These are phyloP conservation scores for Penicillium psychrosexuale DNA, from an alignment of 2,329 filamentous ascomycete genomes.

Conservation along the genomic window DNA sequence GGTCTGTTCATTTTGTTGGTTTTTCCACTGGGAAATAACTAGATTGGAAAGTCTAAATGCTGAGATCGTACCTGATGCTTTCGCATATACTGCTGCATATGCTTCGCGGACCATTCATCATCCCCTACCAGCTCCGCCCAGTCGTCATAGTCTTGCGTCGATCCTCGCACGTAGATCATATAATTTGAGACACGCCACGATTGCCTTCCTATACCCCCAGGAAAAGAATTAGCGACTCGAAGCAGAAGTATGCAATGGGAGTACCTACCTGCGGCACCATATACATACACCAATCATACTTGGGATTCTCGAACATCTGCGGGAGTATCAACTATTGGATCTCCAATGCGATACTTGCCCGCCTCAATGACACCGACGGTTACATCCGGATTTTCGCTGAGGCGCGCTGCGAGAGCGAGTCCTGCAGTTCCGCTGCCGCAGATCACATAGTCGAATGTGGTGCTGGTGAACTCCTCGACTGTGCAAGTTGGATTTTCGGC, in stretches of 20 bases:
- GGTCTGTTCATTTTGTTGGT: slow-evolving; percentile 18
- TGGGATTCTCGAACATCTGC: slow-evolving; percentile 28
- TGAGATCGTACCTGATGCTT: slow-evolving; percentile 18
- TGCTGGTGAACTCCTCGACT: slow-evolving; percentile 13
- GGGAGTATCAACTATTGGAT: slow-evolving; percentile 28
- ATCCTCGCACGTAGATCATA: slow-evolving; percentile 44
- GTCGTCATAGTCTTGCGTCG: slow-evolving; percentile 30
- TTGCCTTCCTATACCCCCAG: slow-evolving; percentile 17
- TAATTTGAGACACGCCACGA: slow-evolving; percentile 28
- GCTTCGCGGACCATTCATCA: slow-evolving; percentile 26
- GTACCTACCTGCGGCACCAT: slow-evolving; percentile 26
- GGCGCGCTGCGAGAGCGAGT: slow-evolving; percentile 39
- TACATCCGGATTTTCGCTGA: slow-evolving; percentile 44
- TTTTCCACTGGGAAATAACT: not conserved
- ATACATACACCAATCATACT: slow-evolving; percentile 38
- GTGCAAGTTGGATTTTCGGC: slow-evolving; percentile 8
- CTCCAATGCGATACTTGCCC: slow-evolving; percentile 34
- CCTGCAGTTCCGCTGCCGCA: slow-evolving; percentile 57
- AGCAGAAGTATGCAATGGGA: not conserved
- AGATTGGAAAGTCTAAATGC: not conserved
- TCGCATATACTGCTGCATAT: slow-evolving; percentile 24
- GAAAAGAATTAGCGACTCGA: not conserved
- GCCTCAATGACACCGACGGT: slow-evolving; percentile 48
- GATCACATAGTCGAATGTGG: slow-evolving; percentile 37
- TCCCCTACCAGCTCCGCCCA: slow-evolving; percentile 33